These are phyloP conservation scores for Teratosphaeria pseudoeucalypti DNA, from an alignment of 2,329 filamentous ascomycete genomes.

Conservation along the genomic window DNA sequence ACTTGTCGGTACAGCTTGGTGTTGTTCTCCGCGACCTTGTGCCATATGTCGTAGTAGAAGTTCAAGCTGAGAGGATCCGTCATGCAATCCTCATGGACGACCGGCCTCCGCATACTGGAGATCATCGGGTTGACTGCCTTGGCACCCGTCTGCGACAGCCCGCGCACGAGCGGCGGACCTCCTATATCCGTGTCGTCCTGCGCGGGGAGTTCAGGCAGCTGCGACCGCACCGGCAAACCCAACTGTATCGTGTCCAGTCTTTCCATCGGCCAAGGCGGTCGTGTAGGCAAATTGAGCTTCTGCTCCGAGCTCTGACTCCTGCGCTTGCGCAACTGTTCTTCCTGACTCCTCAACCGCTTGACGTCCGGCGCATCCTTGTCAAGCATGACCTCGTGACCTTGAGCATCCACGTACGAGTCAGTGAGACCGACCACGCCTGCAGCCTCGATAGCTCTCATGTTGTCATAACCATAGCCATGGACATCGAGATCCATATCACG, in stretches of 20 bases:
- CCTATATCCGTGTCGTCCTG: slow-evolving; percentile 75
- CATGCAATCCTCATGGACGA: slow-evolving; percentile 87
- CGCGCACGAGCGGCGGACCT: slow-evolving; percentile 53
- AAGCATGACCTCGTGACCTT: slow-evolving; percentile 58
- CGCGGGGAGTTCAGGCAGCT: slow-evolving; percentile 59
- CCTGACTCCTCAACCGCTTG: slow-evolving; percentile 36
- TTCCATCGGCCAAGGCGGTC: slow-evolving; percentile 23
- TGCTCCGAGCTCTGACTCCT: slow-evolving; percentile 23
- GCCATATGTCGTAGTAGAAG: slow-evolving; percentile 86
- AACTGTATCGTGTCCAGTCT: slow-evolving; percentile 56
- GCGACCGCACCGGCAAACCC: slow-evolving; percentile 56
- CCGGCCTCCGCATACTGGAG: slow-evolving; percentile 60
- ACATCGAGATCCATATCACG: slow-evolving; percentile 58
- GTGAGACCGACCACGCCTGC: slow-evolving; percentile 19
- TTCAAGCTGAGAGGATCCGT: slow-evolving; percentile 69
- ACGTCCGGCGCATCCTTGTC: slow-evolving; percentile 54
- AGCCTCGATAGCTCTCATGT: slow-evolving; percentile 45
- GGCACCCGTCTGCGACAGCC: slow-evolving; percentile 41
- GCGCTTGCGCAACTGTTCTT: slow-evolving; percentile 25
- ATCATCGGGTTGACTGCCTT: slow-evolving; percentile 38
- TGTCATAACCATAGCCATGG: slow-evolving; percentile 65
- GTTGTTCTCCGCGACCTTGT: slow-evolving; percentile 79
- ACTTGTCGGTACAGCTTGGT: slow-evolving; percentile 88
- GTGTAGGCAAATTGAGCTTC: slow-evolving; percentile 20
- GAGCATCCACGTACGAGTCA: slow-evolving; percentile 47